phyloP scores from a whole-genome alignment of 352 stramenopile genomes.

The Pythium insidiosum region DNA sequence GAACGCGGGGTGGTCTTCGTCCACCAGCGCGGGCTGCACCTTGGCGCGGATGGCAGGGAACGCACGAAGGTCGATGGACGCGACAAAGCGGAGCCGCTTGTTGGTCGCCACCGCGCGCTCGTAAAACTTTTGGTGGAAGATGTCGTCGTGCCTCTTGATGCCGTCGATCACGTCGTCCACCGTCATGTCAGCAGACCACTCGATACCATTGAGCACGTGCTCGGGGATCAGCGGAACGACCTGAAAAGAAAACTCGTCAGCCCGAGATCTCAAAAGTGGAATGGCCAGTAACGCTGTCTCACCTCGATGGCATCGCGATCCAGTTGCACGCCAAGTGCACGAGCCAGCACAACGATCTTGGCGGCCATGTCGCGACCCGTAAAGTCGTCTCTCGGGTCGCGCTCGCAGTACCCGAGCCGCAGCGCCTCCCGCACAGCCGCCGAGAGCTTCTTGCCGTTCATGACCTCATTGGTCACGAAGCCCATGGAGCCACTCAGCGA shows the following conservation, averaged over 20 bases:
- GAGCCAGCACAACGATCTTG: slow-evolving; percentile 64
- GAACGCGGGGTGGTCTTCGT: slow-evolving; percentile 52
- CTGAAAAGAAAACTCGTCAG: slow-evolving; percentile 1
- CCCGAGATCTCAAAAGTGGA: too few species aligned
- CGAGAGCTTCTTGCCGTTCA: slow-evolving; percentile 58
- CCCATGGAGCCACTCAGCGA: slow-evolving; percentile 69
- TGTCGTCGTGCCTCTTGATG: slow-evolving; percentile 45
- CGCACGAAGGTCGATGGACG: slow-evolving; percentile 45
- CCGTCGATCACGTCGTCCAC: slow-evolving; percentile 37
- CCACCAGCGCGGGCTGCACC: slow-evolving; percentile 44
- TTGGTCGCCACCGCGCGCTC: slow-evolving; percentile 23
- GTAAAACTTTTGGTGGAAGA: slow-evolving; percentile 52
- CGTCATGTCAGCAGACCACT: slow-evolving; percentile 34
- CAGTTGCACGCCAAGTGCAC: slow-evolving; percentile 50
- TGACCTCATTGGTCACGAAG: slow-evolving; percentile 64
- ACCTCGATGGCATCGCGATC: slow-evolving; percentile 32
- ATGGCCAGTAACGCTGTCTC: too few species aligned
- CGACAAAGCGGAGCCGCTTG: slow-evolving; percentile 61
- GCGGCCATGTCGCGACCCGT: slow-evolving; percentile 50
- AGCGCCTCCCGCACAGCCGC: slow-evolving; percentile 40
- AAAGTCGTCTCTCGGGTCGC: slow-evolving; percentile 62
- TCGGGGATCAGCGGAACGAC: slow-evolving; percentile 41
- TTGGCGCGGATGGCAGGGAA: slow-evolving; percentile 41
- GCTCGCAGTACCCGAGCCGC: slow-evolving; percentile 54
- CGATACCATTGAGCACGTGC: slow-evolving; percentile 30